Evolutionary conservation across 108 stramenopile species (phyloP).

Genomic region (Nitzschia inconspicua): DNA sequence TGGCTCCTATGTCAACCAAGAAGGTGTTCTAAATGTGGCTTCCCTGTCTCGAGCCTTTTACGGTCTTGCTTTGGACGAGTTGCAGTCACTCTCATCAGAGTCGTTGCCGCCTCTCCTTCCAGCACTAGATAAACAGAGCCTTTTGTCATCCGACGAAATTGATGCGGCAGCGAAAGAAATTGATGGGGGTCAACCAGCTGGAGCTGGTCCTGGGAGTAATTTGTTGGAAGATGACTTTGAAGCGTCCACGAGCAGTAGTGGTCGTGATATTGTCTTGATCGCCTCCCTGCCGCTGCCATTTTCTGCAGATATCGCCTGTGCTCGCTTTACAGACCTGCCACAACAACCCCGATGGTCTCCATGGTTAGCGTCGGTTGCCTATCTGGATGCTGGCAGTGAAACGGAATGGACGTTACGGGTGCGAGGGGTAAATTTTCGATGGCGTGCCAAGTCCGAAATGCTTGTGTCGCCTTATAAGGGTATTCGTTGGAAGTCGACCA

Average conservation of each 20-base stretch:
- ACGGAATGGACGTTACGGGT: conserved; percentile 85
- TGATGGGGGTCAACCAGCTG: not conserved
- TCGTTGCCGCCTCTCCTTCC: conserved; percentile 8
- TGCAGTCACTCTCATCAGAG: conserved; percentile 31
- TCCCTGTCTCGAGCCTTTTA: conserved; percentile 71
- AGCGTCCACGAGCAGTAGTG: conserved; percentile 44
- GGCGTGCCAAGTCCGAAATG: conserved; percentile 67
- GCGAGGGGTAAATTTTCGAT: conserved; percentile 66
- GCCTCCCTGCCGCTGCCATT: conserved; percentile 81
- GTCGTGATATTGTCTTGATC: conserved; percentile 64
- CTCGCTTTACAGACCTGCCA: conserved; percentile 81
- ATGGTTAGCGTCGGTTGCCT: conserved; percentile 81
- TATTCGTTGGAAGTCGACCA: conserved; percentile 75
- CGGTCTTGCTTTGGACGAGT: conserved; percentile 71
- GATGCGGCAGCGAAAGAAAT: not conserved
- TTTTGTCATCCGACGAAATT: not conserved
- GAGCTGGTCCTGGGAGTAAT: not conserved
- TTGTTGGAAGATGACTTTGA: conserved; percentile 31
- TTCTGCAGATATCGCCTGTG: conserved; percentile 68
- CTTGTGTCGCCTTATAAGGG: conserved; percentile 51
- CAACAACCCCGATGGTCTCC: conserved; percentile 87
- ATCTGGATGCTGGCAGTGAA: conserved; percentile 56
- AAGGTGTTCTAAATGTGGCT: conserved; percentile 69
- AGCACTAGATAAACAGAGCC: not conserved
- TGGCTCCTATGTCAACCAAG: conserved; percentile 67